phyloP scores from a whole-genome alignment of 352 stramenopile genomes.

The Globisporangium orthogonon region DNA sequence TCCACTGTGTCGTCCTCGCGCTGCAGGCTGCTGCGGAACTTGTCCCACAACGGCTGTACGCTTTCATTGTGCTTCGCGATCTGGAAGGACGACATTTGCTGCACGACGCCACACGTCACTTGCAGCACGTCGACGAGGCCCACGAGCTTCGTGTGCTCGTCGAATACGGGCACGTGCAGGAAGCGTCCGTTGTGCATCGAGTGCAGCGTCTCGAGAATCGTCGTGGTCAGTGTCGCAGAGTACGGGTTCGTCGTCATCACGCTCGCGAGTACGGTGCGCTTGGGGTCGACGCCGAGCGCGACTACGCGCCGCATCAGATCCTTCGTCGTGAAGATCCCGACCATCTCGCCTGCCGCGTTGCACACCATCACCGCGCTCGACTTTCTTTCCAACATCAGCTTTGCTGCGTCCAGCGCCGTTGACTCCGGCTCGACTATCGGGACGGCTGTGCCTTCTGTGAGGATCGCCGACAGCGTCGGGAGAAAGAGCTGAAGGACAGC shows the following conservation, averaged over 20 bases:
- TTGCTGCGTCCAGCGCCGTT: slow-evolving; percentile 60
- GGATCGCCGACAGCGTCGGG: slow-evolving; percentile 76
- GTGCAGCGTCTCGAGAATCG: slow-evolving; percentile 95
- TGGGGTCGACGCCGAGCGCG: slow-evolving; percentile 81
- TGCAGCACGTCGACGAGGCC: slow-evolving; percentile 96
- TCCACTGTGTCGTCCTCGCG: slow-evolving; percentile 21
- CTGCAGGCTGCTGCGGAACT: slow-evolving; percentile 58
- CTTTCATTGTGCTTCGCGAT: slow-evolving; percentile 45
- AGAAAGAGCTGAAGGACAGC: slow-evolving; percentile 53
- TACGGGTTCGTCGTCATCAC: slow-evolving; percentile 96
- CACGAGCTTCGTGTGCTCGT: slow-evolving; percentile 83
- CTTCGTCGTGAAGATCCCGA: slow-evolving; percentile 97
- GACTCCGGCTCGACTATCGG: slow-evolving; percentile 44
- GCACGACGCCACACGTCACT: slow-evolving; percentile 83
- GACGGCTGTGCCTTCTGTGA: slow-evolving; percentile 50
- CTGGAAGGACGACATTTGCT: slow-evolving; percentile 82
- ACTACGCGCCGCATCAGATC: slow-evolving; percentile 96
- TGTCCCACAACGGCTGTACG: slow-evolving; percentile 70
- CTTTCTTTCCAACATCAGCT: slow-evolving; percentile 78
- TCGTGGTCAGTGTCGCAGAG: slow-evolving; percentile 88
- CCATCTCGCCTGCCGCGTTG: slow-evolving; percentile 68
- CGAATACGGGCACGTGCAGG: slow-evolving; percentile 94
- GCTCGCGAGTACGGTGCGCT: slow-evolving; percentile 66
- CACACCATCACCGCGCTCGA: slow-evolving; percentile 90
- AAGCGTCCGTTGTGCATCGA: slow-evolving; percentile 97